Evolutionary conservation across 768 basidiomycete genomes (phyloP).

Genomic region (Cubamyces sp.): DNA sequence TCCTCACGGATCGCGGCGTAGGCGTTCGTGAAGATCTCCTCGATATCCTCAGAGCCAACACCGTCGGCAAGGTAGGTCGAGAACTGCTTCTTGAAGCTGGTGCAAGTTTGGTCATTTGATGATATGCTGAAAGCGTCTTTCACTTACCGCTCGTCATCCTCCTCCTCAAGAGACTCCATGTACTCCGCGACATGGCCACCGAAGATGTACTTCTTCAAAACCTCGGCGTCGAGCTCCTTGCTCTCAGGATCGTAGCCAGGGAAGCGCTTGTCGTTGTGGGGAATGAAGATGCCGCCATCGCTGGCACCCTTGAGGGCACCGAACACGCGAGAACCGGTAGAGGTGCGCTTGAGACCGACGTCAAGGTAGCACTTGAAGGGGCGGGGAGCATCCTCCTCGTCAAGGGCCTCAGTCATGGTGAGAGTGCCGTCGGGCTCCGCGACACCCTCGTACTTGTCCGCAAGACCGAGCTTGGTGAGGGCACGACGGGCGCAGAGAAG

Average conservation of each 20-base stretch:
- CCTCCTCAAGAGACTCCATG: slow-evolving; percentile 99
- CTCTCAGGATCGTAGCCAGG: slow-evolving; percentile 93
- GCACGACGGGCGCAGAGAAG: slow-evolving; percentile 94
- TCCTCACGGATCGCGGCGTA: slow-evolving; percentile 97
- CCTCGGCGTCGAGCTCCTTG: slow-evolving; percentile 93
- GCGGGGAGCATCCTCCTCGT: slow-evolving; percentile 90
- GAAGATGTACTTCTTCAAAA: slow-evolving; percentile 95
- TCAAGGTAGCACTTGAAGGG: slow-evolving; percentile 99
- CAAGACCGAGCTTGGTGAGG: slow-evolving; percentile 91
- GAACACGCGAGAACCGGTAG: slow-evolving; percentile 96
- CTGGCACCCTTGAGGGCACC: slow-evolving; percentile 98
- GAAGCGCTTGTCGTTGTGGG: slow-evolving; percentile 97
- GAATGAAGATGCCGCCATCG: slow-evolving; percentile 97
- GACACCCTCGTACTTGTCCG: slow-evolving; percentile 97
- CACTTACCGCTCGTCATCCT: slow-evolving; percentile 92
- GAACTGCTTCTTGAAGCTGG: slow-evolving; percentile 97
- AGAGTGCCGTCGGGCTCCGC: slow-evolving; percentile 89
- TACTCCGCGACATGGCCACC: slow-evolving; percentile 99
- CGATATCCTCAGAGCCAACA: slow-evolving; percentile 94
- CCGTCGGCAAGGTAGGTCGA: slow-evolving; percentile 93
- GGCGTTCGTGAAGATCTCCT: slow-evolving; percentile 92
- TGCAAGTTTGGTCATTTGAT: slow-evolving; percentile 2
- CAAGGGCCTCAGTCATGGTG: slow-evolving; percentile 80
- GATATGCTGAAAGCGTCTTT: slow-evolving; percentile 1
- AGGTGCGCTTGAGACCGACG: slow-evolving; percentile 96